Base-by-base conservation (phyloP, 768 basidiomycete genomes). In the Auriscalpium orientale region DNA sequence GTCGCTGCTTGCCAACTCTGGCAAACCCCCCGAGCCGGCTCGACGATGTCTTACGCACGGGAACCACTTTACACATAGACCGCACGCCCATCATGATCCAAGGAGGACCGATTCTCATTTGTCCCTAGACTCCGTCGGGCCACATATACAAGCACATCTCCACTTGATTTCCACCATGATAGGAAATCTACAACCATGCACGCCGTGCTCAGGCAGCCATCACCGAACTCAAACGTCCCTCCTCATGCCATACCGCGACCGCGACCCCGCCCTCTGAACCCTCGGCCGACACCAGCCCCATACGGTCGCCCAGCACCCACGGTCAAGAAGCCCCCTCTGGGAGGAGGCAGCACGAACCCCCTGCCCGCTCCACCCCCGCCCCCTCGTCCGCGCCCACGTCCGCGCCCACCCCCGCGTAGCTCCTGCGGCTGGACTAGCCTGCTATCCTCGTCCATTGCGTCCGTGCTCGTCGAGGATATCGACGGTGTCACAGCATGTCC, bases 301-400 rank as follows among this genome's bases (percentile, higher is more conserved):
- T 43, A 13, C 18, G 40, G 40, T 8, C 40, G 40, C 40, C 40
- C 28, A 28, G 28, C 28, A 28, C 28, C 28, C 28, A 28, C 7
- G 28, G 40, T 18, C 36, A 59, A 48, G n/a, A 59, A 59, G 3
- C 58, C 58, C 13, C 36, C 58, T 20, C 58, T 43, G 8, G 58
- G 58, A 9, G 58, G 58, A 18, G 56, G 51, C 16, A 55, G 51
- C 1, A 53, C 51, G 36, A 59, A 59, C 8, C 56, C 56, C 22
- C 58, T 36, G 9, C 16, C 43, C 21, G 51, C 44, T 12, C 58
- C 52, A 4, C 16, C 34, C 20, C 58, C 56, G 20, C 50, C 45
- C 11, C 44, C 20, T 0, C 22, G 28, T 43, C 58, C 46, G 1
- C n/a, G 37, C 6, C 51, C 55, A 22, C 46, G 50, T 15, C 47